Base-by-base conservation (phyloP, 495 filamentous ascomycete species). In the Penicillium goetzii region DNA sequence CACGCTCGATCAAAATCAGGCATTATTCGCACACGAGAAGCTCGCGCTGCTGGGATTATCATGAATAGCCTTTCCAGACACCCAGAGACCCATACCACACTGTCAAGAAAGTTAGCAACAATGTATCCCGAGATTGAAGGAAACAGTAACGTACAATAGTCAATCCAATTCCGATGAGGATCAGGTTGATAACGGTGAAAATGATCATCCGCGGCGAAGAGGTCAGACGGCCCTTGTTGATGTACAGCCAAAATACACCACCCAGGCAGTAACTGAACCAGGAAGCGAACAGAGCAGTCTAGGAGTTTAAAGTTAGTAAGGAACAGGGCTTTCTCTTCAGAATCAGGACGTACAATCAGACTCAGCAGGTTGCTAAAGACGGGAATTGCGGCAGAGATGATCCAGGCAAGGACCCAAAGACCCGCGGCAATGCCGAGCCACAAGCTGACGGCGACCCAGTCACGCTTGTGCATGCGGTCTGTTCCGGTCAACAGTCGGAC, bases 321-420 rank as follows among this genome's bases (percentile, higher is more conserved):
- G 56, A 21, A 40, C 12, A 57, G 8, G 0, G 32, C 2, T 4
- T 28, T 25, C 0, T 21, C 15, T 53, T 26, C 43, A 19, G 38
- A n/a, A 15, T 9, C 81, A 74, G 28, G 10, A 71, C 70, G n/a
- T 59, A 79, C 76, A 32, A 84, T 82, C 62, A 86, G 58, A 41
- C 78, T 80, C 21, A 92, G 75, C 56, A 92, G 72, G 56, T 86
- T 81, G 66, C 83, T 86, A 76, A 92, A 92, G 66, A 89, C 85
- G 0, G 90, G 90, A 30, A 92, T 89, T 1, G 87, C 84, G 60
- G 86, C 81, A 11, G 89, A 88, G 66, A 93, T 87, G 61, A 92
- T 76, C 86, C 88, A 92, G 9, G 88, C 87, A 9, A 90, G 49
- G 10, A 88, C 51, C 74, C 89, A 91, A 30, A 92, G 75, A 54